Base-by-base conservation (phyloP, 352 stramenopile genomes). In the Globisporangium okanoganense region DNA sequence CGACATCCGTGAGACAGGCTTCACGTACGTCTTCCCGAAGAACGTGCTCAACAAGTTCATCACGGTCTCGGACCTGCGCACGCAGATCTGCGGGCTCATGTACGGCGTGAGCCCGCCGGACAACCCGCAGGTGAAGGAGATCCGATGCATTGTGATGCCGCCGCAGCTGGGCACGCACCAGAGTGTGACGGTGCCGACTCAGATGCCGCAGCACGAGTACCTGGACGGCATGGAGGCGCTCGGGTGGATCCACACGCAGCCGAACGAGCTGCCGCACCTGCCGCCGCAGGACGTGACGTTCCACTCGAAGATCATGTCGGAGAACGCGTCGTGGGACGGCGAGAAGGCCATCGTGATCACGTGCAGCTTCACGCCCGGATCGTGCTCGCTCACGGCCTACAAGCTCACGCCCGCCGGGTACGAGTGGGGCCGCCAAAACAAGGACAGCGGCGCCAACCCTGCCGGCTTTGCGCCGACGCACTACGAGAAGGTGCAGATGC, bases 1-100 rank as follows among this genome's bases (percentile, higher is more conserved):
- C 65, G 97, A 99, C 63, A 98, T 99, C 62, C 95, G 90, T 33
- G 97, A 99, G 65, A 96, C 97, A 36, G 97, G 97, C 5, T 96
- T 98, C 61, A 99, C 97, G 14, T 99, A 99, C 78, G 97, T 99
- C 40, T 67, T 99, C 35, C 97, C 97, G 2, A 99, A 99, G 73
- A 99, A 99, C 71, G 92, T 99, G 64, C 82, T 99, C 3, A 98
- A 97, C 63, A 99, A 99, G 76, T 99, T 99, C 67, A 99, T 99
- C 58, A 98, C 88, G n/a, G 92, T 99, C 55, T 82, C 95, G 10
- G 97, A 99, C 66, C 75, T 99, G 50, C 94, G 97, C 35, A 99
- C 97, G 29, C 97, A 99, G 68, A 96, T 99, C 65, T 97, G 94
- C 50, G 98, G 97, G 13, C 97, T 99, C 59, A 88, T 99, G 62